Percentiles rank a stretch among this genome's conserved stretches.
These are phyloP conservation scores for Fagopyrum tataricum DNA, from an alignment of 148 eudicot genomes.

Conservation along the genomic window DNA sequence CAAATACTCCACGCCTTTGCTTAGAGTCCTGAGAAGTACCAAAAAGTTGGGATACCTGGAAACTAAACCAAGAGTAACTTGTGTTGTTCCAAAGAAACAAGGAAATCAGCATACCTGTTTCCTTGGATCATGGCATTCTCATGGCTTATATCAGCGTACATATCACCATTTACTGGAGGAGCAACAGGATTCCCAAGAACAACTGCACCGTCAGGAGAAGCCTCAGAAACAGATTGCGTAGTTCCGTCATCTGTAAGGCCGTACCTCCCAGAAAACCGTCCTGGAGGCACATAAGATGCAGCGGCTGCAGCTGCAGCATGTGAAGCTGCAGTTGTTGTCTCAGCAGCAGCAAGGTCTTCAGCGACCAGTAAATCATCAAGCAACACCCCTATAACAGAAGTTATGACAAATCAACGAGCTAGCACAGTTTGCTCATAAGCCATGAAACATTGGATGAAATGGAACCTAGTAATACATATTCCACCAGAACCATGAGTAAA, in stretches of 20 bases:
- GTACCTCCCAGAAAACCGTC: constrained; percentile 60
- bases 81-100: background rate
- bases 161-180: constrained; percentile 91
- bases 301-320: constrained; percentile 66
- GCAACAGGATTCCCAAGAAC: constrained; percentile 93
- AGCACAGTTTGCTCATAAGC: background rate
- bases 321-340: constrained; percentile 85
- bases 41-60: constrained; percentile 3
- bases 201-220: constrained; percentile 76
- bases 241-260: constrained; percentile 62
- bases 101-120: constrained; percentile 40
- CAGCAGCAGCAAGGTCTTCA: constrained; percentile 98
- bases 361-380: constrained; percentile 96
- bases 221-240: constrained; percentile 37
- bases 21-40: constrained; percentile 57
- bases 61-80: background rate
- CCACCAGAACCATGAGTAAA: background rate
- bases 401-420: constrained; percentile 4
- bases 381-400: constrained; percentile 54
- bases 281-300: constrained; percentile 61
- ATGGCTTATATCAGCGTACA: constrained; percentile 84
- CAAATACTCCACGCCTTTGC: constrained; percentile 91
- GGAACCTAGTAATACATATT: background rate
- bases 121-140: constrained; percentile 92
- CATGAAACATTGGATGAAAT: background rate